Conservation (phyloP, 1,284 basidiomycete genomes). For the Pyrrhoderma lamaoense region DNA sequence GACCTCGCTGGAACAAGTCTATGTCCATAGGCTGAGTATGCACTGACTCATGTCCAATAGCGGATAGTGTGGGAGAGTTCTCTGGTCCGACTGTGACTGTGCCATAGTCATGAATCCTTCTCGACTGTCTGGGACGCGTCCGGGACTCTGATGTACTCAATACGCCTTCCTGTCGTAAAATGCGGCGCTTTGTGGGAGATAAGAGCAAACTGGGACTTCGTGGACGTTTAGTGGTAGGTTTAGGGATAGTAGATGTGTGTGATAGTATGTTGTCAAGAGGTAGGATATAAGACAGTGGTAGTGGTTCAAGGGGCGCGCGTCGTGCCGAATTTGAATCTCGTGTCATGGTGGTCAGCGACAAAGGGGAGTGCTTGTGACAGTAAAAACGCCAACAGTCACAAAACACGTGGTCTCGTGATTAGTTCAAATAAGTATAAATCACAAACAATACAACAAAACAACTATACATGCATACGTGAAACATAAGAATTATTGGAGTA, state of each 20-base stretch:
- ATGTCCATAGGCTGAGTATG: no score
- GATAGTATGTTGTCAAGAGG: slow-evolving; percentile 25
- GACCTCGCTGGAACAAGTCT: no score
- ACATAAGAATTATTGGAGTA: neutral
- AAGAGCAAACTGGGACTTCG: slow-evolving; percentile 39
- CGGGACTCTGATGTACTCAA: slow-evolving; percentile 28
- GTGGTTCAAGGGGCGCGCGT: slow-evolving; percentile 36
- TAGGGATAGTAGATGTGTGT: slow-evolving; percentile 20
- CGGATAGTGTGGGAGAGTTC: no score
- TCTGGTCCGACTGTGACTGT: no score
- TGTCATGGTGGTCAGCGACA: slow-evolving; percentile 6
- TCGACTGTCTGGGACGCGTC: neutral
- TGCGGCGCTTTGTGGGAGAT: slow-evolving; percentile 63
- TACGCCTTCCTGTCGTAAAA: slow-evolving; percentile 52
- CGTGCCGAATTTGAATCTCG: slow-evolving; percentile 2
- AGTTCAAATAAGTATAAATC: neutral
- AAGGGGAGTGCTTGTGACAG: neutral
- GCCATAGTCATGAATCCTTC: no score
- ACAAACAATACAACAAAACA: neutral
- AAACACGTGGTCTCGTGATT: slow-evolving; percentile 1
- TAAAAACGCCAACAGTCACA: slow-evolving; percentile 16
- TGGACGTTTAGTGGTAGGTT: slow-evolving; percentile 19
- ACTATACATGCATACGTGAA: slow-evolving; percentile 10
- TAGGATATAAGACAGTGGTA: slow-evolving; percentile 50
- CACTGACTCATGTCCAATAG: no score